Evolutionary conservation across 163 green algal species (phyloP).

Genomic region (Volvox carteri): DNA sequence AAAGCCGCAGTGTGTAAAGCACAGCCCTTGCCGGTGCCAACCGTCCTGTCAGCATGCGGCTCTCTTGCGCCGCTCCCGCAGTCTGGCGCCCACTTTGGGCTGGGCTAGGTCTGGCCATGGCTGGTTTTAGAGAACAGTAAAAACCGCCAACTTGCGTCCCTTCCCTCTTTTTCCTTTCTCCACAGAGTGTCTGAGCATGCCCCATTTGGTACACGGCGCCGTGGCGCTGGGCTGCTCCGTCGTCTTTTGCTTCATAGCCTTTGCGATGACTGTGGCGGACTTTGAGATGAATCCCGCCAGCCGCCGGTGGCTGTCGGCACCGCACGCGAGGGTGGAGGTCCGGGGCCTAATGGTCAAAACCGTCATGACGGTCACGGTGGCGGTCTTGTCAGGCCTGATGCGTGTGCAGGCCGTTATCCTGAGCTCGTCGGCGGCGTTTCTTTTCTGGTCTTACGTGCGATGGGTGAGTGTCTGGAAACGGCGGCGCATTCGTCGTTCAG

Average conservation of each 20-base stretch:
- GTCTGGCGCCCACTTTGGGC: no score
- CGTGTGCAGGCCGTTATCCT: conserved; percentile 57
- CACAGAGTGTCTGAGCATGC: conserved; percentile 53
- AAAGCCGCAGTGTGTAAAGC: no score
- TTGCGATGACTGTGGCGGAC: conserved; percentile 56
- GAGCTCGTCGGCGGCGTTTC: conserved; percentile 13
- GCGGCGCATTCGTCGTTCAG: no score
- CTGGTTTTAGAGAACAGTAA: no score
- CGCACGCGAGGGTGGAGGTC: conserved; percentile 47
- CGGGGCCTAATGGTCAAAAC: conserved; percentile 55
- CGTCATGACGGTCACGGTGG: conserved; percentile 54
- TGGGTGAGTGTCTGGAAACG: conserved; percentile 53
- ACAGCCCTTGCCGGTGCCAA: no score
- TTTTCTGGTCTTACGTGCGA: conserved; percentile 54
- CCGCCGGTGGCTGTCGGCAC: conserved; percentile 40
- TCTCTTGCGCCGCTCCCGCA: no score
- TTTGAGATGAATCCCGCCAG: conserved; percentile 62
- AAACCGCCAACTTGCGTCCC: no score
- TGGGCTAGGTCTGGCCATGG: no score
- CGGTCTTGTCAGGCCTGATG: conserved; percentile 32
- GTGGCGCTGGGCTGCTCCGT: conserved; percentile 48
- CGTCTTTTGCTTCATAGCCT: conserved; percentile 58
- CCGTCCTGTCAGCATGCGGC: no score
- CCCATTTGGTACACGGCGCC: conserved; percentile 46
- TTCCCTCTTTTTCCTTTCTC: not conserved